Base-by-base conservation (phyloP, 2,329 filamentous ascomycete genomes). In the Pseudogymnoascus pannorum region DNA sequence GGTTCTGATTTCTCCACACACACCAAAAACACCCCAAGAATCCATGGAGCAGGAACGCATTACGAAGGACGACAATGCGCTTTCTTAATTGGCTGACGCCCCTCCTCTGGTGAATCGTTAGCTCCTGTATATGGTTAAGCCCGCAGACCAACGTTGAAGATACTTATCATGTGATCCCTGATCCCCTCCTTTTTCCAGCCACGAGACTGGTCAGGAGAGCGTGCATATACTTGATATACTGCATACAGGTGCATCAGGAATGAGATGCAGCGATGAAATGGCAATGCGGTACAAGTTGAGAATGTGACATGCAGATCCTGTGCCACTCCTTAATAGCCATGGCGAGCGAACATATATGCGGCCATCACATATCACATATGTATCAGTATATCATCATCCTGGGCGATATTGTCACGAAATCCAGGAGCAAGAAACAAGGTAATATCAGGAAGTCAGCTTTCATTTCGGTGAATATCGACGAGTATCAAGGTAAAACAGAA, bases 231-330 rank as follows among this genome's bases (percentile, higher is more conserved):
- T 42, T 9, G 1, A 26, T 8, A 24, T n/a, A 26, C 20, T 24
- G 40, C 20, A 44, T 24, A 24, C 6, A 7, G 18, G 42, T 9
- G 42, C 14, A 26, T 2, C 5, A 48, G 7, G 20, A 26, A n/a
- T 12, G 42, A 22, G 42, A 48, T 48, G 42, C 6, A 16, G 42
- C 42, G 22, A 26, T 51, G 14, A 51, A 51, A 51, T 51, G 42
- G 42, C 22, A 54, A 54, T 54, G 44, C n/a, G 44, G 44, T 31
- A 26, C 24, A 12, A 54, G 24, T 14, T 54, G 44, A 51, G 44
- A 29, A 51, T 51, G 44, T 51, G 44, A 54, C 44, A 54, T 54
- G 44, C 44, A 54, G 24, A 54, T 54, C 24, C n/a, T 31, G 44
- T 54, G 44, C 44, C 44, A 18, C 44, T 22, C 18, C 22, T n/a